A percentile compares a stretch with the other conserved stretches of the same genome.
These are phyloP conservation scores for Kodamaea laetipori DNA, from an alignment of 805 yeast genomes.

Conservation along the genomic window DNA sequence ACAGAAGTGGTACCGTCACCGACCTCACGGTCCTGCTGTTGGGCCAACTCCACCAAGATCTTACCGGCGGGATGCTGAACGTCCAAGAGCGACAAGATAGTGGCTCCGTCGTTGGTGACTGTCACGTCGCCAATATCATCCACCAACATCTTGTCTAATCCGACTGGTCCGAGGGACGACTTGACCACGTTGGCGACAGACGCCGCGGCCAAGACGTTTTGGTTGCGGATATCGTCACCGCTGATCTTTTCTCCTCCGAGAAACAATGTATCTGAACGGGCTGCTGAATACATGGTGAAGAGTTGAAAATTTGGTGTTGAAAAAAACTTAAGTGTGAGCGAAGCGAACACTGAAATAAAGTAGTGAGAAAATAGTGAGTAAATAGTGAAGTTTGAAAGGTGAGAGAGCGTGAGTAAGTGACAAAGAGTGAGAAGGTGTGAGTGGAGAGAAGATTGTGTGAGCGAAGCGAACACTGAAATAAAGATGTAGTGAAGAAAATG, in stretches of 20 bases:
- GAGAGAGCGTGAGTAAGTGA: no score
- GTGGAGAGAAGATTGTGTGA: no score
- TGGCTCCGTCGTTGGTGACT: slow-evolving; percentile 98
- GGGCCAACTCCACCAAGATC: slow-evolving; percentile 94
- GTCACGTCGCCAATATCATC: slow-evolving; percentile 99
- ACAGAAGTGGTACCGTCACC: slow-evolving; percentile 99
- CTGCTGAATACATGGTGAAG: slow-evolving; percentile 60
- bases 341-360: neutral
- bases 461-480: no score
- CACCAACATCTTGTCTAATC: slow-evolving; percentile 96
- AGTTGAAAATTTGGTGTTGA: slow-evolving; percentile 8
- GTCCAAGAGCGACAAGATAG: slow-evolving; percentile 84
- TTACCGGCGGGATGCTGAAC: slow-evolving; percentile 99
- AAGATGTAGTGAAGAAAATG: no score
- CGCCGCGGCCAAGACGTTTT: slow-evolving; percentile 91
- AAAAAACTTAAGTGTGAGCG: slow-evolving; percentile 1
- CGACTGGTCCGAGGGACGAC: slow-evolving; percentile 96
- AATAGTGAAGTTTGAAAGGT: neutral
- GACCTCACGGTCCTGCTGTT: slow-evolving; percentile 97
- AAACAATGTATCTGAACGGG: slow-evolving; percentile 90
- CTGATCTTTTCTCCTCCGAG: slow-evolving; percentile 94
- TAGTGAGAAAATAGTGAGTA: no score
- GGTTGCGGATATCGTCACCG: slow-evolving; percentile 96
- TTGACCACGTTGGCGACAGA: slow-evolving; percentile 84
- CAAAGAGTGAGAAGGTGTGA: no score